Evolutionary conservation across 257 asterid species (phyloP), one percentile per base, ranked within the genome.

Genomic region (Agastache rugosa): DNA sequence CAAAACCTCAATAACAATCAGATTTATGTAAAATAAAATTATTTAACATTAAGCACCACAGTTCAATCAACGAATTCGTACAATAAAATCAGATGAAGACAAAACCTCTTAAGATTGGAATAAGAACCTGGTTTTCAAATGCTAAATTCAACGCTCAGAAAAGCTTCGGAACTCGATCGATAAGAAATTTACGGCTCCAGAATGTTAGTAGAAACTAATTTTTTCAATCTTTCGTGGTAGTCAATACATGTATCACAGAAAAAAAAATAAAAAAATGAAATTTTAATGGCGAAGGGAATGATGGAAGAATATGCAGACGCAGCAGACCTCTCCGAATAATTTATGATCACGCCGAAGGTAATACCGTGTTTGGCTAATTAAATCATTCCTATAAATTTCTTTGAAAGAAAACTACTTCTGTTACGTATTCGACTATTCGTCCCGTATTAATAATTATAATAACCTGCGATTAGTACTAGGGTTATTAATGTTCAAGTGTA

Each of bases 131-230:
- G 29, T 34, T 66, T 66, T 48, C 58, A 50, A 66, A 31, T 47
- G 23, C 61, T 8, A 34, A 62, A 71, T 44, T 45, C 54, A 71
- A 61, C 58, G 50, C 34, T 25, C 77, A 17, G 73, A 53, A 63
- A 42, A 65, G 50, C 37, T 27, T 42, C 37, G 45, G 70, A 74
- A 74, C 69, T 61, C 51, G 74, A 74, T 79, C 68, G 25, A 1
- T 6, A 5, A 37, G 6, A 35, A 68, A 17, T 59, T 61, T 29
- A 65, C 27, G 8, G 75, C 31, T 25, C 42, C 50, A 15, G n/a
- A 56, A 44, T 19, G 16, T 54, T 29, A 41, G 41, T 37, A 19
- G 9, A 4, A 59, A 25, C 62, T 20, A 54, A 1, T 45, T 8
- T 8, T 12, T 4, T 25, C 20, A 11, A 45, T 44, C 16, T 34